These are phyloP conservation scores for Clonostachys rosea DNA, from an alignment of 2,329 filamentous ascomycete genomes.

Conservation along the genomic window DNA sequence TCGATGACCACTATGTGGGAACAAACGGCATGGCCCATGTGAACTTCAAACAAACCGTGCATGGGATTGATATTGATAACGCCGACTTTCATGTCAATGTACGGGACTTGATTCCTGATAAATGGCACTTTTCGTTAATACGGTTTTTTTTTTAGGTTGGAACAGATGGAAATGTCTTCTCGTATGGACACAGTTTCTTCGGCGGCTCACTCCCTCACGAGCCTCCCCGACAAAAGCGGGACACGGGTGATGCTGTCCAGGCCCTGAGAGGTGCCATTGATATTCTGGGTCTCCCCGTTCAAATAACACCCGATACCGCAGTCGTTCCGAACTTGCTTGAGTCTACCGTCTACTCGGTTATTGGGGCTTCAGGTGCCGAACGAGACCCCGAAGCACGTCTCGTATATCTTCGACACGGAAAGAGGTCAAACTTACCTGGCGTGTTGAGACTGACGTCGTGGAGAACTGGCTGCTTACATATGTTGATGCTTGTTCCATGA, in stretches of 20 bases:
- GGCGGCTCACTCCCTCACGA: slow-evolving; percentile 33
- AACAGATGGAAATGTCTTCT: slow-evolving; percentile 48
- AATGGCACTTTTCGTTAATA: not conserved
- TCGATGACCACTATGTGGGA: slow-evolving; percentile 48
- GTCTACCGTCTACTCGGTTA: slow-evolving; percentile 27
- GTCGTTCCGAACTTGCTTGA: slow-evolving; percentile 5
- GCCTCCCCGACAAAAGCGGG: slow-evolving; percentile 29
- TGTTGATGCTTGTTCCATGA: slow-evolving; percentile 41
- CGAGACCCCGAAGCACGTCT: slow-evolving; percentile 50
- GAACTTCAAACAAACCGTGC: slow-evolving; percentile 53
- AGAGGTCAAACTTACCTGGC: slow-evolving; percentile 46
- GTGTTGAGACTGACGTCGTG: slow-evolving; percentile 51
- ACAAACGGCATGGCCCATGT: slow-evolving; percentile 51
- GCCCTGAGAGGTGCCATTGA: slow-evolving; percentile 35
- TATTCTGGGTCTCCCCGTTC: slow-evolving; percentile 22
- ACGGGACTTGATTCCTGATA: slow-evolving; percentile 14
- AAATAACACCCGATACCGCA: slow-evolving; percentile 14
- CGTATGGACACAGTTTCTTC: slow-evolving; percentile 45
- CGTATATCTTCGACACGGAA: slow-evolving; percentile 41
- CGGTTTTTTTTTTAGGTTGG: slow-evolving; percentile 11
- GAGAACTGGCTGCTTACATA: slow-evolving; percentile 58
- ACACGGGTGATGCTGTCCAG: slow-evolving; percentile 32
- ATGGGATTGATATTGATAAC: slow-evolving; percentile 56
- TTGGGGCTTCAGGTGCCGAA: slow-evolving; percentile 39
- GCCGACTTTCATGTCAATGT: slow-evolving; percentile 58